A percentile compares a stretch with the other conserved stretches of the same genome.
These are phyloP conservation scores for Calonectria pseudoturangicola DNA, from an alignment of 2,329 filamentous ascomycete genomes.

Conservation along the genomic window DNA sequence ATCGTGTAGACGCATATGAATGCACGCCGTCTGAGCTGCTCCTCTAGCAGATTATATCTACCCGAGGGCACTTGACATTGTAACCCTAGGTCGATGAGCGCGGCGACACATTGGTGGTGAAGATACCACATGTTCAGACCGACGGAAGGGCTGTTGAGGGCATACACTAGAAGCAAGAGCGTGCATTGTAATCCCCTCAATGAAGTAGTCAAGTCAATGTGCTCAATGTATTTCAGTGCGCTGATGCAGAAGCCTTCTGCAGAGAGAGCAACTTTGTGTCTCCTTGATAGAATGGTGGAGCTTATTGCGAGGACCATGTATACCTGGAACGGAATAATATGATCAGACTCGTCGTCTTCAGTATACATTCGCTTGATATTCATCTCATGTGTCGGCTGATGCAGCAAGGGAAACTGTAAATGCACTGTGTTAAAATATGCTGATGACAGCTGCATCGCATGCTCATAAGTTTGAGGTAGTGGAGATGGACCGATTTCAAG, in stretches of 20 bases:
- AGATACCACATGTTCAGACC: constrained; percentile 2
- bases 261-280: not conserved
- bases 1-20: not conserved
- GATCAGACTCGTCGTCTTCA: not conserved
- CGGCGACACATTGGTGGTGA: not conserved
- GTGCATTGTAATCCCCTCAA: not conserved
- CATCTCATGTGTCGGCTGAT: not conserved
- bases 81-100: not conserved
- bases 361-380: not conserved
- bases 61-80: not conserved
- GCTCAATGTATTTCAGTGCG: not conserved
- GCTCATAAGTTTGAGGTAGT: not conserved
- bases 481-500: not conserved
- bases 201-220: not conserved
- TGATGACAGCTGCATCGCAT: not conserved
- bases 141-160: not conserved
- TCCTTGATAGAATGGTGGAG: not conserved
- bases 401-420: not conserved
- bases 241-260: not conserved
- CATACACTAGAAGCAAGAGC: not conserved
- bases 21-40: not conserved
- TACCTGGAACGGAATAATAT: not conserved
- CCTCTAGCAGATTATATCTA: not conserved
- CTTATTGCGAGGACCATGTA: not conserved
- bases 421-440: not conserved